Percentiles rank a stretch among this genome's conserved stretches.
phyloP scores from a whole-genome alignment of 345 rosid species.

The Aethionema arabicum region DNA sequence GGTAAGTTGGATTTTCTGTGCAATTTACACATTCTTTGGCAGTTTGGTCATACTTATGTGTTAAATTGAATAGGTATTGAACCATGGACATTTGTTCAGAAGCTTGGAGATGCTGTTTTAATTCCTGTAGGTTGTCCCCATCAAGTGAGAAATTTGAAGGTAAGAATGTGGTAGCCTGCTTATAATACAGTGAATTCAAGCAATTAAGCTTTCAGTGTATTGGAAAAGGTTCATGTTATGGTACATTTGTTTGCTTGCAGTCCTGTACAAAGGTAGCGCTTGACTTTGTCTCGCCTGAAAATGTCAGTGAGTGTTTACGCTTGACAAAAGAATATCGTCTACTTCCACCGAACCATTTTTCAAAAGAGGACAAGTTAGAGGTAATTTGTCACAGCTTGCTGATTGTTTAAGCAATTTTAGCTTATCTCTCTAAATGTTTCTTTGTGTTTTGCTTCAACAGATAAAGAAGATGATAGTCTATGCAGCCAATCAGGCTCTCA shows the following conservation, averaged over 20 bases:
- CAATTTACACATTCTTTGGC: background rate
- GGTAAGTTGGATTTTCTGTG: constrained; percentile 38
- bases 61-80: constrained; percentile 33
- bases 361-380: constrained; percentile 67
- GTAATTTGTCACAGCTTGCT: constrained; percentile 21
- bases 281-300: constrained; percentile 72
- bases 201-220: background rate
- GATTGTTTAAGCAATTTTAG: background rate
- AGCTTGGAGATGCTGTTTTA: constrained; percentile 39
- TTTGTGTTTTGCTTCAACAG: constrained; percentile 23
- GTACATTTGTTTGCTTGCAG: constrained; percentile 31
- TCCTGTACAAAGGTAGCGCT: constrained; percentile 69
- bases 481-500: constrained; percentile 28
- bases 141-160: constrained; percentile 43
- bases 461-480: constrained; percentile 32
- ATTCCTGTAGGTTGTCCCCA: constrained; percentile 42
- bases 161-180: background rate
- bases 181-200: constrained; percentile 1
- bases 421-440: background rate
- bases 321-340: constrained; percentile 58
- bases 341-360: constrained; percentile 54
- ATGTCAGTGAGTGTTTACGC: constrained; percentile 49
- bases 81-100: constrained; percentile 41
- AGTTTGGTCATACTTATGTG: constrained; percentile 7
- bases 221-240: background rate